Conservation (phyloP, 768 basidiomycete species). For the Coprinellus aureogranulatus region DNA sequence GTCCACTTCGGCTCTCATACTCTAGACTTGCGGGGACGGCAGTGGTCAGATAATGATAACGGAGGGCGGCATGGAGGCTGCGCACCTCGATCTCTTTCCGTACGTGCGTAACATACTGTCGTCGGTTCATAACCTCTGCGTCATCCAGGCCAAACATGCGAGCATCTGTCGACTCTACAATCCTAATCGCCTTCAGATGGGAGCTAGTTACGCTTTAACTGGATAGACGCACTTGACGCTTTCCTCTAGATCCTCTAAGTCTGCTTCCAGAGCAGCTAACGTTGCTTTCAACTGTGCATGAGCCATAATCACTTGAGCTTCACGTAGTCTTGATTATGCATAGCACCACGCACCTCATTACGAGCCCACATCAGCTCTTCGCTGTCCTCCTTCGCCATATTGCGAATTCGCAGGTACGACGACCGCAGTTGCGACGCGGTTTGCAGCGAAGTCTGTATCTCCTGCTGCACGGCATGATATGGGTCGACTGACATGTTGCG, state of each 20-base stretch:
- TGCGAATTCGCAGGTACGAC: slow-evolving; percentile 76
- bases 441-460: slow-evolving; percentile 75
- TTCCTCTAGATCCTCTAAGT: slow-evolving; percentile 91
- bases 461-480: slow-evolving; percentile 82
- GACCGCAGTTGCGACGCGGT: slow-evolving; percentile 67
- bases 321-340: no score
- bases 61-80: slow-evolving; percentile 8
- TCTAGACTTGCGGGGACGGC: slow-evolving; percentile 53
- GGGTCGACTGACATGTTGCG: slow-evolving; percentile 79
- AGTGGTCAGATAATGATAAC: slow-evolving; percentile 22
- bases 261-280: slow-evolving; percentile 75
- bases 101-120: slow-evolving; percentile 74
- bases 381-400: slow-evolving; percentile 67
- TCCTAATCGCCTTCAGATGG: slow-evolving; percentile 42
- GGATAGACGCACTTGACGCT: slow-evolving; percentile 69
- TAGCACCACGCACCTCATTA: slow-evolving; percentile 56
- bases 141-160: slow-evolving; percentile 82
- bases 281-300: slow-evolving; percentile 65
- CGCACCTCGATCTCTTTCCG: slow-evolving; percentile 77
- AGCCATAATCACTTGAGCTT: background rate
- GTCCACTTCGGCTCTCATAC: slow-evolving; percentile 65
- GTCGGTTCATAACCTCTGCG: slow-evolving; percentile 69
- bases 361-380: slow-evolving; percentile 80
- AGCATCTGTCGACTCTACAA: slow-evolving; percentile 83
- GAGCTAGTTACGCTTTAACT: background rate